Evolutionary conservation across 768 basidiomycete genomes (phyloP).

Genomic region (Suillus alpinus): DNA sequence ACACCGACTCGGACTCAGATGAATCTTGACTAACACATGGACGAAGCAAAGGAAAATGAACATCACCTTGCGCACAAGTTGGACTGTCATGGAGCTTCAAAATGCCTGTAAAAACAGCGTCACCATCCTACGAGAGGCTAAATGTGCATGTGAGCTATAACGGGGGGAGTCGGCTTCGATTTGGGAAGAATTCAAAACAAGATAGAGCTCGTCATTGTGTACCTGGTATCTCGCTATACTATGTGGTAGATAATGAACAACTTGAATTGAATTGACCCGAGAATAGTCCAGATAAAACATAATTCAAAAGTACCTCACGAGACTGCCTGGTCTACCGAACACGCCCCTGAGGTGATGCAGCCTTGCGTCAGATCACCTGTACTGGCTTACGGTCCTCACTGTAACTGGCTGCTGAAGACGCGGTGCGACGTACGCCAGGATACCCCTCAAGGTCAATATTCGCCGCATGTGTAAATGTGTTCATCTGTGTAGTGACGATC

Average conservation of each 20-base stretch:
- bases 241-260: not conserved
- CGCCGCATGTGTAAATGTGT: conserved; percentile 24
- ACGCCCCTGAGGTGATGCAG: not conserved
- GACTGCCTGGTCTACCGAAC: not conserved
- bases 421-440: not conserved
- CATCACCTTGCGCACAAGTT: no score
- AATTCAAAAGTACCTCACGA: not conserved
- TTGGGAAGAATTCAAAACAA: no score
- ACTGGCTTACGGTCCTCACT: not conserved
- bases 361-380: not conserved
- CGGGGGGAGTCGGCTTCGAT: no score
- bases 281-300: not conserved
- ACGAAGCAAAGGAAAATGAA: no score
- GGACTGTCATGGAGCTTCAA: no score
- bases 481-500: conserved; percentile 19
- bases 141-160: no score
- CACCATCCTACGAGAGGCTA: no score
- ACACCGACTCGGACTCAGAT: no score
- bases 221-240: not conserved
- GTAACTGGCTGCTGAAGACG: conserved; percentile 1
- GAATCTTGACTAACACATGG: no score
- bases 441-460: not conserved
- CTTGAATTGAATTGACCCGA: not conserved
- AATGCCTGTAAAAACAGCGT: no score
- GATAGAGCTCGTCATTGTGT: not conserved